Percentiles rank a stretch among this genome's conserved stretches.
Evolutionary conservation across 306 rosid genomes (phyloP).

Genomic region (Rosa rugosa): DNA sequence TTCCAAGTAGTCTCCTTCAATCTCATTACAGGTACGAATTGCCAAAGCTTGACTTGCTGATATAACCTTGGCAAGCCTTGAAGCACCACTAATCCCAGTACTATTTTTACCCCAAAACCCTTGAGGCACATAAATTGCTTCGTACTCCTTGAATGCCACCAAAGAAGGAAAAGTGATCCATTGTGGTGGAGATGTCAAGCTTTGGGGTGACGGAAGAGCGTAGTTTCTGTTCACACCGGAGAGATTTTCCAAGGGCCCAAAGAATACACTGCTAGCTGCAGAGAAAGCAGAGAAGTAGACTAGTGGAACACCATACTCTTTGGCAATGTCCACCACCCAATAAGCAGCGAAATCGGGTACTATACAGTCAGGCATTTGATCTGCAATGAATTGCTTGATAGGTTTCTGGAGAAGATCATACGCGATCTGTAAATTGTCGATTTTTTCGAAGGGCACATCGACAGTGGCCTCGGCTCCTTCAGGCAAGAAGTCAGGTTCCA

Average conservation of each 20-base stretch:
- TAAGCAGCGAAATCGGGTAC: conserved; percentile 6
- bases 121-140: neutral
- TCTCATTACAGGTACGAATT: conserved; percentile 27
- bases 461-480: conserved; percentile 26
- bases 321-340: conserved; percentile 17
- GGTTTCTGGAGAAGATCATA: conserved; percentile 9
- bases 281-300: conserved; percentile 4
- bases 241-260: neutral
- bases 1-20: conserved; percentile 35
- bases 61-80: neutral
- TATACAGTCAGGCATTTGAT: conserved; percentile 21
- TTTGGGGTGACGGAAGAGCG: neutral
- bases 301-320: neutral
- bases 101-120: neutral
- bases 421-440: conserved; percentile 4
- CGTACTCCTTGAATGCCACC: neutral
- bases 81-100: neutral
- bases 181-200: conserved; percentile 4
- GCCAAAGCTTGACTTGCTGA: conserved; percentile 21
- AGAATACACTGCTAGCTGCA: neutral
- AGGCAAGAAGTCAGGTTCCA: conserved; percentile 16
- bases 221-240: neutral
- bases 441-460: conserved; percentile 23
- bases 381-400: conserved; percentile 16
- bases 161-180: conserved; percentile 7